A percentile compares a stretch with the other conserved stretches of the same genome.
Evolutionary conservation across 2,329 filamentous ascomycete genomes (phyloP).

Genomic region (Trichophyton schoenleinii): DNA sequence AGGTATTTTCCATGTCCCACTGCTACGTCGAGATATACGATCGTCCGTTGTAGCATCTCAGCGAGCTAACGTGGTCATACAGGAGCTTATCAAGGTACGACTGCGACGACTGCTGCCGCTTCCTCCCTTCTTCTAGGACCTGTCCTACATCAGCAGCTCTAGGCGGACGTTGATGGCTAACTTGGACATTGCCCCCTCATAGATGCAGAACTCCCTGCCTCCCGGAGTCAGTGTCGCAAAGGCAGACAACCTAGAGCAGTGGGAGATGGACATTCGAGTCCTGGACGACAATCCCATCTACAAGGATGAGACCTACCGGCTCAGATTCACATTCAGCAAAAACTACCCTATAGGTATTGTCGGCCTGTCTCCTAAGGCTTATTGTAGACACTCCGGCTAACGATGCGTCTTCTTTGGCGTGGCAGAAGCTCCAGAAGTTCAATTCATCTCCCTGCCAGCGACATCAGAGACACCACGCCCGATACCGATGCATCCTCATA

Average conservation of each 20-base stretch:
- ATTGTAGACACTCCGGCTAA: neutral
- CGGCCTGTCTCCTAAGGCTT: too few species aligned
- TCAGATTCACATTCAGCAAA: conserved; percentile 74
- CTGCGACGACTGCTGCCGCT: neutral
- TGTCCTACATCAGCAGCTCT: neutral
- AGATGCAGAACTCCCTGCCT: conserved; percentile 48
- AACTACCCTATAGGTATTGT: conserved; percentile 75
- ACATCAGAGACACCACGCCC: conserved; percentile 34
- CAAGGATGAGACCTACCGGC: conserved; percentile 60
- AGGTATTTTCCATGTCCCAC: conserved; percentile 25
- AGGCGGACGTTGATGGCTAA: neutral
- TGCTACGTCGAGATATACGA: neutral
- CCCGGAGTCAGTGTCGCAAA: conserved; percentile 66
- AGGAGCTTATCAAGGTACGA: conserved; percentile 46
- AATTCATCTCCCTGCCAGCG: conserved; percentile 54
- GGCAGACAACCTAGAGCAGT: conserved; percentile 73
- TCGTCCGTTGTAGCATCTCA: neutral
- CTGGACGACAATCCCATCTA: conserved; percentile 87
- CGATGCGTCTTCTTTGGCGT: too few species aligned
- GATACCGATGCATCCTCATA: conserved; percentile 91
- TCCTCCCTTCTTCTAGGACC: too few species aligned
- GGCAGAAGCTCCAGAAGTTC: conserved; percentile 84
- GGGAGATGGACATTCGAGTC: conserved; percentile 84
- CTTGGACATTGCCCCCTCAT: neutral
- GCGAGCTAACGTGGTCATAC: conserved; percentile 16